phyloP scores from a whole-genome alignment of 1,139 yeast genomes.

The Casaregolazyma suthepensis region DNA sequence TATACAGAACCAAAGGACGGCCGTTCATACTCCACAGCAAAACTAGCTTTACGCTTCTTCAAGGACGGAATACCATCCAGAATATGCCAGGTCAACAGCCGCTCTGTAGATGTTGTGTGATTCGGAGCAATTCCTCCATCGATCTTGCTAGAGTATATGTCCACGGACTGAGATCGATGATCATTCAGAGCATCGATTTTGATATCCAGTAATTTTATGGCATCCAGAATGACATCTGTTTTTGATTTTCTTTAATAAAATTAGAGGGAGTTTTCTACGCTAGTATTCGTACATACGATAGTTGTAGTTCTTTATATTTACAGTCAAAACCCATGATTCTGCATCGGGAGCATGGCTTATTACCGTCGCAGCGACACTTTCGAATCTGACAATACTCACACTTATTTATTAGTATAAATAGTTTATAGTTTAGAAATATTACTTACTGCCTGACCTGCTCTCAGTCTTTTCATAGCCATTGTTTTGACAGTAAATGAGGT shows the following conservation, averaged over 20 bases:
- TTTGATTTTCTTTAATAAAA: slow-evolving; percentile 13
- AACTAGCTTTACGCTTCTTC: slow-evolving; percentile 7
- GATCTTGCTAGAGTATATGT: not conserved
- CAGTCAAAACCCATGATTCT: slow-evolving; percentile 8
- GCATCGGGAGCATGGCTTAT: slow-evolving; percentile 12
- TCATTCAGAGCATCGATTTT: slow-evolving; percentile 6
- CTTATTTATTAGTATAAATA: not conserved
- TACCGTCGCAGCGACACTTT: slow-evolving; percentile 14
- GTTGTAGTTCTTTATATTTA: slow-evolving; percentile 10
- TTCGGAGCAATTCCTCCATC: slow-evolving; percentile 11
- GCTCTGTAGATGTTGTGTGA: slow-evolving; percentile 15
- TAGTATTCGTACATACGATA: slow-evolving; percentile 4
- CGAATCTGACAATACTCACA: slow-evolving; percentile 13
- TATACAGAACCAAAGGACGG: slow-evolving; percentile 5
- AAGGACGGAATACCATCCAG: slow-evolving; percentile 12
- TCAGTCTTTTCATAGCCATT: slow-evolving; percentile 1
- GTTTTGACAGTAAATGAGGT: not conserved
- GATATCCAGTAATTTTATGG: slow-evolving; percentile 9
- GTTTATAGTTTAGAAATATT: not conserved
- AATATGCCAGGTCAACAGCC: slow-evolving; percentile 7
- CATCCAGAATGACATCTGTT: slow-evolving; percentile 12
- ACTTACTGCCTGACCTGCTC: slow-evolving; percentile 4
- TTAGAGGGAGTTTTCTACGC: not conserved
- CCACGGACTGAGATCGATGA: not conserved
- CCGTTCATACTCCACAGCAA: slow-evolving; percentile 13